phyloP scores from a whole-genome alignment of 2,329 filamentous ascomycete species.

The Dryadomyces quercivorus region DNA sequence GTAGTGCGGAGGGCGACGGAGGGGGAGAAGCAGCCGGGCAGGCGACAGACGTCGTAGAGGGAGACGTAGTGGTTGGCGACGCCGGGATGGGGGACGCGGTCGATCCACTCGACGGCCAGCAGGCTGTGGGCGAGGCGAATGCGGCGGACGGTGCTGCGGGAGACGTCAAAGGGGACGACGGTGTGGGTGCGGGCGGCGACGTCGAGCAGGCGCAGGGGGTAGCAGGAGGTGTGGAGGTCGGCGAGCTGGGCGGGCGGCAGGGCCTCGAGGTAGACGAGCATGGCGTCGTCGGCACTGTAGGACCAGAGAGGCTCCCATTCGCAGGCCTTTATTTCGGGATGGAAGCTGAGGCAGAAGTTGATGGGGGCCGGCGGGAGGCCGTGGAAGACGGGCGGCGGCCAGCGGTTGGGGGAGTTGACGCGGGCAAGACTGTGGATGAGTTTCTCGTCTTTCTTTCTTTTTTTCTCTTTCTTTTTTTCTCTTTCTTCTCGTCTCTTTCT shows the following conservation, averaged over 20 bases:
- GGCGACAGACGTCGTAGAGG: conserved; percentile 35
- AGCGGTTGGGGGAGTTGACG: not conserved
- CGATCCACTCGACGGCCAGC: conserved; percentile 55
- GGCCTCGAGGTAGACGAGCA: conserved; percentile 36
- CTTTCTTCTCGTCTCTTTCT: not conserved
- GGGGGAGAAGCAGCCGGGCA: no score
- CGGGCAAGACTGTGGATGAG: not conserved
- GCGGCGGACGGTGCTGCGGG: conserved; percentile 38
- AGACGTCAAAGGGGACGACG: conserved; percentile 37
- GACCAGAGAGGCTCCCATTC: conserved; percentile 36
- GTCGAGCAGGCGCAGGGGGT: conserved; percentile 34
- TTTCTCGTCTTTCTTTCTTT: not conserved
- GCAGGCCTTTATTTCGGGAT: not conserved
- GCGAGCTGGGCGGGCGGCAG: conserved; percentile 14
- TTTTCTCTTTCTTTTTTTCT: not conserved
- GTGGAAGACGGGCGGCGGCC: not conserved
- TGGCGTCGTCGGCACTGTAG: conserved; percentile 36
- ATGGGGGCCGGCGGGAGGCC: not conserved
- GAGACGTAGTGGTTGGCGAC: conserved; percentile 46
- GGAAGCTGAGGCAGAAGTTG: not conserved
- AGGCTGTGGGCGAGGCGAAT: conserved; percentile 38
- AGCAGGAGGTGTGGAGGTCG: not conserved
- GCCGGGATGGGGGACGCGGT: conserved; percentile 22
- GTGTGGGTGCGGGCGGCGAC: conserved; percentile 29
- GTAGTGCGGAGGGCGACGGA: not conserved